Evolutionary conservation across 2,329 filamentous ascomycete species (phyloP), one percentile per base, ranked within the genome.

Genomic region (Hypoxylon sp.): DNA sequence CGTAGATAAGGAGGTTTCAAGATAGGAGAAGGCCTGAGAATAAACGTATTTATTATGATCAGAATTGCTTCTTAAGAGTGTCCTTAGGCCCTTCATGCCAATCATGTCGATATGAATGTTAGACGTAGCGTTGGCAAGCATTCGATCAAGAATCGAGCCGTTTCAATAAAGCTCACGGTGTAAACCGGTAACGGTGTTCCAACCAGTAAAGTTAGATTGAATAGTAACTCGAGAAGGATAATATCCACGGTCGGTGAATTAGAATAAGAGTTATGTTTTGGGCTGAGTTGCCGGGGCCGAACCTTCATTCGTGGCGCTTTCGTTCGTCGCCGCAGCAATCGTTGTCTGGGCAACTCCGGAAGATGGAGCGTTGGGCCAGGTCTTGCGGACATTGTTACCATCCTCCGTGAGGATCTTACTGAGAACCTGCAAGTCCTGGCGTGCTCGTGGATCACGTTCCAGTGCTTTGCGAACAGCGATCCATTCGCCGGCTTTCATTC

Each of bases 401-500:
- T 85, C 80, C 68, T 83, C 84, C 60, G 88, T 88, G 11, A 91
- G 76, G 19, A 89, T 80, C 50, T 80, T 79, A 37, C 86, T 87
- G 2, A 91, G 80, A 58, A 88, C 82, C 55, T 84, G 81, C 17
- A 91, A 78, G 74, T 94, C 89, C 1, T 89, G 86, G 21, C 88
- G 84, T 0, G 92, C 88, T 21, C 85, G 86, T 0, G 89, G 88
- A 60, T 93, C 89, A 10, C 85, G 83, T 54, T 89, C 86, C 24
- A 93, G 84, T 13, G 95, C 90, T 42, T 87, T 85, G 56, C 87
- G 85, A 68, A 98, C 87, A 29, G 96, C 88, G 61, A 87, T 84
- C 87, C 96, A 91, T 76, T 97, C 92, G 15, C 87, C 82, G n/a
- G 87, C 84, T 50, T 89, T 85, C 84, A 92, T 93, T 54, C 87